Evolutionary conservation across 73 alveolate genomes (phyloP), one percentile per base, ranked within the genome.

Genomic region (Durusdinium trenchii): DNA sequence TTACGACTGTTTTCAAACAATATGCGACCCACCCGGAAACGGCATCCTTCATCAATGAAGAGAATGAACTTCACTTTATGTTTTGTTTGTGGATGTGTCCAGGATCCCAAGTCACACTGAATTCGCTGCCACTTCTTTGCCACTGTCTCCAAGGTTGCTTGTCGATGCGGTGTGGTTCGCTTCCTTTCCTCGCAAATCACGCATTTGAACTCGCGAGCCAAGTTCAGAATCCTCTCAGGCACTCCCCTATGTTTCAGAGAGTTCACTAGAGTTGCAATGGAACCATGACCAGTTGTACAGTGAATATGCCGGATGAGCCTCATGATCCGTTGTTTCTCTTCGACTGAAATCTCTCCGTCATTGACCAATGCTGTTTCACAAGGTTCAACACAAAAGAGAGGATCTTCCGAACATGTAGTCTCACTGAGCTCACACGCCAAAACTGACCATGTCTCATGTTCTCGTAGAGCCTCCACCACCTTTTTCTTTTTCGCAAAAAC

Each of bases 401-500:
- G 42, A 76, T 76, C 10, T 6, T 42, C 62, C 60, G 61, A 76
- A 5, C 61, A 69, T 3, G 48, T 4, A 20, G 32, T 73, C n/a
- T 73, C 52, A 73, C 14, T n/a, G 51, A 73, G 84, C 52, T 73
- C 84, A 7, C 51, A 7, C 1, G 54, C 51, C 50, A 73, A 48
- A 1, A 36, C 0, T 0, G 84, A 46, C 91, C 91, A 79, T 6
- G 91, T 36, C 69, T 79, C 91, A 5, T 45, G 67, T 0, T 6
- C 6, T 46, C 43, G n/a, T 42, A 79, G 1, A n/a, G 91, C 91
- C 18, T 79, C 91, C 1, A 79, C 43, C 40, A 79, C 91, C 64
- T 79, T 79, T 64, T 79, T 79, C 64, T 79, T 79, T 64, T 79
- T 79, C 46, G 64, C 91, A 79, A 79, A 79, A 61, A 79, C 91